These are phyloP conservation scores for Microdochium bolleyi DNA, from an alignment of 2,329 filamentous ascomycete genomes.

Conservation along the genomic window DNA sequence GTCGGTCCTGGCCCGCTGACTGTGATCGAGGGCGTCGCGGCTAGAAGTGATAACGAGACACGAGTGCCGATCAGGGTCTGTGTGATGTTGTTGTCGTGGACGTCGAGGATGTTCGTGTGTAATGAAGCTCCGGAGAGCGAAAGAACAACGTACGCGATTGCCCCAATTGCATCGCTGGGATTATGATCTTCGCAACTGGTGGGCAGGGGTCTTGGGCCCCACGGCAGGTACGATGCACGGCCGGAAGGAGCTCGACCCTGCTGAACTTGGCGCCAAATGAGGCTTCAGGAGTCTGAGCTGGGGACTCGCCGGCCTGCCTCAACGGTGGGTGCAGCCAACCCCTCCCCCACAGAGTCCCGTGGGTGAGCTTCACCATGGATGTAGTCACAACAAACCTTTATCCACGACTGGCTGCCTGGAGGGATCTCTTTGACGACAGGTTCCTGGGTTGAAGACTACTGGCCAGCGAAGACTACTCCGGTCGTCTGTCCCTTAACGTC, in stretches of 20 bases:
- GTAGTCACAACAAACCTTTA: not conserved
- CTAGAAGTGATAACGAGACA: not conserved
- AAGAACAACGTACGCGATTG: not conserved
- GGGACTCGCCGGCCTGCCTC: too few relatives aligned
- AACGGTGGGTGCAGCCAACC: not conserved
- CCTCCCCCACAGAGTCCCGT: not conserved
- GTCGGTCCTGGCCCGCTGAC: not conserved
- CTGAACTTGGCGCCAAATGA: too few relatives aligned
- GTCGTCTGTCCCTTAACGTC: slow-evolving; percentile 1
- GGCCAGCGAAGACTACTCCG: not conserved
- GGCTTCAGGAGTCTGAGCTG: too few relatives aligned
- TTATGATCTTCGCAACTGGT: not conserved
- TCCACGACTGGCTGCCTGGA: not conserved
- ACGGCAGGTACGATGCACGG: not conserved
- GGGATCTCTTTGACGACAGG: not conserved
- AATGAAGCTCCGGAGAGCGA: not conserved
- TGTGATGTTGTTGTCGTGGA: not conserved
- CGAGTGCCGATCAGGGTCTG: not conserved
- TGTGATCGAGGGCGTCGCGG: not conserved
- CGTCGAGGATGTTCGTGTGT: not conserved
- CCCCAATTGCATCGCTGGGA: not conserved
- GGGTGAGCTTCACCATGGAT: not conserved
- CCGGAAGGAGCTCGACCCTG: too few relatives aligned
- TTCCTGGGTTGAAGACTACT: not conserved
- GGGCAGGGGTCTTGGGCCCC: not conserved